Base-by-base conservation (phyloP, 1,284 basidiomycete species). In the Tausonia pullulans region DNA sequence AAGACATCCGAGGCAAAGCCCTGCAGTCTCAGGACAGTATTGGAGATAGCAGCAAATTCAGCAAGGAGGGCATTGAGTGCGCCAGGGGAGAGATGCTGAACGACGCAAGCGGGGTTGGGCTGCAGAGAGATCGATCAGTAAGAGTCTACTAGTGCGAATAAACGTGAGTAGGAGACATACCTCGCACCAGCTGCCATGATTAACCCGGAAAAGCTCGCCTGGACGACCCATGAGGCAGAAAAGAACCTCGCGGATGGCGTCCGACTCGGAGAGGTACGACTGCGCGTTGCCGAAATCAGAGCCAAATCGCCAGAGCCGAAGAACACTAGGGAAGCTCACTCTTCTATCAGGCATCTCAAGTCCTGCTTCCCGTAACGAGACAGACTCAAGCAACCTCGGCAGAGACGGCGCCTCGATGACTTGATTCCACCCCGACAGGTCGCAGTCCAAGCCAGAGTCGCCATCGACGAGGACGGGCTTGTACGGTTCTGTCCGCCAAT, bases 1-100 rank as follows among this genome's bases (percentile, higher is more conserved):
- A 67, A 59, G 27, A 57, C 48, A n/a, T 60, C 45, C 1, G 72
- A 68, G 43, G 81, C 76, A 73, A 90, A 89, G 49, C 75, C 77
- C 52, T 87, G 82, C 6, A 90, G 78, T 60, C 80, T 81, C 52
- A 83, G 80, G 0, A 86, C 70, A 4, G 80, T 81, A 1, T 84
- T 84, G 0, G 87, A 82, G 4, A 77, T 78, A 11, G 73, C 69
- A 2, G 82, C 81, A 59, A 90, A 82, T 2, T 79, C 78, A 1
- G 76, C 69, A 0, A 90, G 72, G 49, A 90, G 81, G 13, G 86
- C 88, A 0, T 77, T 71, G 68, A 88, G 83, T 0, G 86, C 80
- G 1, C 77, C 74, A 5, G 82, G 76, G 4, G 87, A 86, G 52
- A 87, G 76, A 69, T 90, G 86, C 16, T 59, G 59, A 5, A 73